phyloP scores from a whole-genome alignment of 2,329 filamentous ascomycete genomes.

The Fusarium verticillioides region DNA sequence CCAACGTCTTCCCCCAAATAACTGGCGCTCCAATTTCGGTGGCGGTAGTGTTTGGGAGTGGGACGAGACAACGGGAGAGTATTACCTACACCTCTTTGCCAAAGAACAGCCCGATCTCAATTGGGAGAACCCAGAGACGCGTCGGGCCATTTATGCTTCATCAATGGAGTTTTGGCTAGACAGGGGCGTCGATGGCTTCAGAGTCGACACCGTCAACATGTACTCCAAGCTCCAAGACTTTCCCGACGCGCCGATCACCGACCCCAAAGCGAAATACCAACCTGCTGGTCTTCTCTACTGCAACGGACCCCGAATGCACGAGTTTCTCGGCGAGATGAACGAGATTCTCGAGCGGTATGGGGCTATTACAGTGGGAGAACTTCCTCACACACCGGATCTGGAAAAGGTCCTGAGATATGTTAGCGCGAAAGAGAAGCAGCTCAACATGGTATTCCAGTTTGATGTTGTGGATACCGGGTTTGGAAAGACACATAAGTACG shows the following conservation, averaged over 20 bases:
- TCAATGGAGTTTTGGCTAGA: constrained; percentile 84
- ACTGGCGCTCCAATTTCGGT: constrained; percentile 74
- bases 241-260: constrained; percentile 66
- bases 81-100: constrained; percentile 81
- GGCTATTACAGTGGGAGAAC: constrained; percentile 77
- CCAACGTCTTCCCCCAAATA: constrained; percentile 76
- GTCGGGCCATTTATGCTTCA: constrained; percentile 75
- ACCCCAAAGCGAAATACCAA: constrained; percentile 60
- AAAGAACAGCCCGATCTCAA: constrained; percentile 86
- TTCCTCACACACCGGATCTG: constrained; percentile 70
- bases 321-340: constrained; percentile 75
- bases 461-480: constrained; percentile 71
- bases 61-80: constrained; percentile 77
- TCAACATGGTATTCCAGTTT: constrained; percentile 78
- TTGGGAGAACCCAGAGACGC: constrained; percentile 77
- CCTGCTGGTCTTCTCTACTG: constrained; percentile 67
- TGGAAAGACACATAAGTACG: constrained; percentile 62
- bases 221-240: constrained; percentile 72
- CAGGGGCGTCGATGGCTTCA: constrained; percentile 77
- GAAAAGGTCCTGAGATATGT: constrained; percentile 69
- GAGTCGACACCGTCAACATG: constrained; percentile 80
- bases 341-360: constrained; percentile 68
- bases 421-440: constrained; percentile 65
- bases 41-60: constrained; percentile 74
- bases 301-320: constrained; percentile 76